A percentile compares a stretch with the other conserved stretches of the same genome.
Conservation (phyloP, 495 filamentous ascomycete species). For the Neurospora cerealis region DNA sequence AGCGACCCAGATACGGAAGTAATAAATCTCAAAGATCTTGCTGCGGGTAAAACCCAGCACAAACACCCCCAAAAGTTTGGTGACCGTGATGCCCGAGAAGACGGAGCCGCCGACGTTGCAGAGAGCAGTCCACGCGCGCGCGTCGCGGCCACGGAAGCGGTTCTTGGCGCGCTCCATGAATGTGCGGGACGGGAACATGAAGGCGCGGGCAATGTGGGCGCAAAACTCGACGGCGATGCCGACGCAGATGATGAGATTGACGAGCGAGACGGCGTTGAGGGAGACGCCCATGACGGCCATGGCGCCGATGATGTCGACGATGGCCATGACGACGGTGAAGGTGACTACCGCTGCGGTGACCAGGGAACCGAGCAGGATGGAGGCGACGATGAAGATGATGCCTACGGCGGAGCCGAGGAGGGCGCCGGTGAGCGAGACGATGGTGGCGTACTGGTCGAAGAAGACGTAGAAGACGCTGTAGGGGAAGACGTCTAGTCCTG, state of each 20-base stretch:
- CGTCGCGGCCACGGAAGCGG: conserved; percentile 64
- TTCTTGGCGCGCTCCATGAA: conserved; percentile 66
- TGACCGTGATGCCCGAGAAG: conserved; percentile 92
- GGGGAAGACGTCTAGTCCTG: conserved; percentile 75
- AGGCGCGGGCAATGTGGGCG: conserved; percentile 90
- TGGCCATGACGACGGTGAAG: conserved; percentile 78
- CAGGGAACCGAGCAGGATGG: conserved; percentile 72
- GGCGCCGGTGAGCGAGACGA: conserved; percentile 65
- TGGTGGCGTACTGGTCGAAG: conserved; percentile 91
- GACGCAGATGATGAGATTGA: conserved; percentile 93
- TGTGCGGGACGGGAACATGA: conserved; percentile 75
- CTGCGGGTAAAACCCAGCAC: conserved; percentile 90
- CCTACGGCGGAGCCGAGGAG: conserved; percentile 74
- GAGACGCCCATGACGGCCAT: conserved; percentile 86
- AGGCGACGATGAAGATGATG: conserved; percentile 70
- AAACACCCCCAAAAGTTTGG: conserved; percentile 83
- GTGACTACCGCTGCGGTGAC: conserved; percentile 75
- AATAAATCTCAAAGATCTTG: conserved; percentile 99
- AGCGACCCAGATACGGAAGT: conserved; percentile 92
- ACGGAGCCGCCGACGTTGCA: conserved; percentile 91
- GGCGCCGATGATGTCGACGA: conserved; percentile 87
- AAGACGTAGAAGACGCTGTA: conserved; percentile 97
- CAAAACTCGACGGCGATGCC: conserved; percentile 96
- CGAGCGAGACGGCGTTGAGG: conserved; percentile 93
- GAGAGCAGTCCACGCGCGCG: conserved; percentile 80